Percentiles rank a stretch among this genome's conserved stretches.
Conservation (phyloP, 2,329 filamentous ascomycete genomes). For the Periconia sp. region DNA sequence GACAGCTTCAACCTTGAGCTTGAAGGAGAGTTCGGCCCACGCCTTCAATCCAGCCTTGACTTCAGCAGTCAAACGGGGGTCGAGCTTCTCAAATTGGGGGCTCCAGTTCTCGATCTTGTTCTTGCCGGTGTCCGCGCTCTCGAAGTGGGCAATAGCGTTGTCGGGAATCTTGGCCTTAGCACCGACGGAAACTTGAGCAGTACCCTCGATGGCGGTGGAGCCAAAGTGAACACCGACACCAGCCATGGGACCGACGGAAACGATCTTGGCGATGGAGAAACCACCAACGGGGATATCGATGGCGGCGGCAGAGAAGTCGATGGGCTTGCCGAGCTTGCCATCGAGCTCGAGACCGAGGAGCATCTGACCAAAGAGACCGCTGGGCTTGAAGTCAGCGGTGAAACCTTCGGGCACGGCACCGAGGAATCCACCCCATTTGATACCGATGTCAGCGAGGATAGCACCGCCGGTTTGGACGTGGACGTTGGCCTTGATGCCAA, state of each 20-base stretch:
- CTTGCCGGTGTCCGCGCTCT: conserved; percentile 11
- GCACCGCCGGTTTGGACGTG: conserved; percentile 18
- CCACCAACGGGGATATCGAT: conserved; percentile 25
- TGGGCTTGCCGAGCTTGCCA: conserved; percentile 20
- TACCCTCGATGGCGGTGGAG: conserved; percentile 18
- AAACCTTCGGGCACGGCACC: conserved; percentile 12
- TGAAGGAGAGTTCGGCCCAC: conserved; percentile 23
- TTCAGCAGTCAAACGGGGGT: conserved; percentile 19
- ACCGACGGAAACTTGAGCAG: conserved; percentile 14
- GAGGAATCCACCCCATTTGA: conserved; percentile 8
- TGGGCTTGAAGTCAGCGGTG: conserved; percentile 18
- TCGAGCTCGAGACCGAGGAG: conserved; percentile 17
- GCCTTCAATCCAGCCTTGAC: conserved; percentile 16
- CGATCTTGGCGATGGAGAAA: conserved; percentile 17
- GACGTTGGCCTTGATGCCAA: conserved; percentile 18
- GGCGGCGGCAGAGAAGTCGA: conserved; percentile 23
- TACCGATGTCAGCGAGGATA: conserved; percentile 23
- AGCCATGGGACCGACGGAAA: conserved; percentile 24
- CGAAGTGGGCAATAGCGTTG: conserved; percentile 14
- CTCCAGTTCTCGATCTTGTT: conserved; percentile 22
- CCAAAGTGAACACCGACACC: conserved; percentile 24
- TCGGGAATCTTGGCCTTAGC: conserved; percentile 22
- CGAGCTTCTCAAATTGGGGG: conserved; percentile 20
- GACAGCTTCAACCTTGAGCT: conserved; percentile 14
- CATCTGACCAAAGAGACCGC: conserved; percentile 17